Evolutionary conservation across 257 asterid species (phyloP).

Genomic region (Lavandula angustifolia): DNA sequence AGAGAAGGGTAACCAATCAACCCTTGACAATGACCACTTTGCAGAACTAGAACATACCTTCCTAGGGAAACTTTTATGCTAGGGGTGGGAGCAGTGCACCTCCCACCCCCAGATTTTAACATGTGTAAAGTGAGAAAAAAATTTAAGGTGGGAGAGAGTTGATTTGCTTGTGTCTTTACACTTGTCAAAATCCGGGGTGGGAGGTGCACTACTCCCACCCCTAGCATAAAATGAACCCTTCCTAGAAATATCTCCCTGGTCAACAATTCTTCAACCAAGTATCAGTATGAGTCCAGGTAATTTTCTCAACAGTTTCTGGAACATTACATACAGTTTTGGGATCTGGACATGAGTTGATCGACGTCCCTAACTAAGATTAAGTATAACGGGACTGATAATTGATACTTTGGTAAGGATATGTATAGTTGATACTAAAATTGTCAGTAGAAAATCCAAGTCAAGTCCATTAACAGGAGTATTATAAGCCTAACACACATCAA

Average conservation of each 20-base stretch:
- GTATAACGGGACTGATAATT: slow-evolving; percentile 52
- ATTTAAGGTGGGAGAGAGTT: too few species aligned
- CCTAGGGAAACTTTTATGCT: too few species aligned
- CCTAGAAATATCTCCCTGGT: slow-evolving; percentile 44
- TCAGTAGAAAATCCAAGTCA: not conserved
- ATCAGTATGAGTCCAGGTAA: slow-evolving; percentile 63
- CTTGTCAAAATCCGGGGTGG: too few species aligned
- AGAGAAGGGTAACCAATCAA: too few species aligned
- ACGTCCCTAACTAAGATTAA: slow-evolving; percentile 75
- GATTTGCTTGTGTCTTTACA: too few species aligned
- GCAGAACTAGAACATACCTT: too few species aligned
- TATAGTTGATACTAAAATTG: slow-evolving; percentile 13
- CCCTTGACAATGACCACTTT: too few species aligned
- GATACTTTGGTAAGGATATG: slow-evolving; percentile 67
- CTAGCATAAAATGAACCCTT: too few species aligned
- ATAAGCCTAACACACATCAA: not conserved
- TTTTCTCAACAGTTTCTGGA: slow-evolving; percentile 74
- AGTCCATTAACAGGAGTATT: not conserved
- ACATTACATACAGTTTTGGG: slow-evolving; percentile 51
- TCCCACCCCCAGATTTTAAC: too few species aligned
- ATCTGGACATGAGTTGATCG: slow-evolving; percentile 52
- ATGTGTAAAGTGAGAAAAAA: too few species aligned
- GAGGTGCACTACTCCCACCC: too few species aligned
- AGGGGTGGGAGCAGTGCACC: too few species aligned
- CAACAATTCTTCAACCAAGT: slow-evolving; percentile 68